Base-by-base conservation (phyloP, 2,329 filamentous ascomycete genomes). In the Hypoxylon sp. region DNA sequence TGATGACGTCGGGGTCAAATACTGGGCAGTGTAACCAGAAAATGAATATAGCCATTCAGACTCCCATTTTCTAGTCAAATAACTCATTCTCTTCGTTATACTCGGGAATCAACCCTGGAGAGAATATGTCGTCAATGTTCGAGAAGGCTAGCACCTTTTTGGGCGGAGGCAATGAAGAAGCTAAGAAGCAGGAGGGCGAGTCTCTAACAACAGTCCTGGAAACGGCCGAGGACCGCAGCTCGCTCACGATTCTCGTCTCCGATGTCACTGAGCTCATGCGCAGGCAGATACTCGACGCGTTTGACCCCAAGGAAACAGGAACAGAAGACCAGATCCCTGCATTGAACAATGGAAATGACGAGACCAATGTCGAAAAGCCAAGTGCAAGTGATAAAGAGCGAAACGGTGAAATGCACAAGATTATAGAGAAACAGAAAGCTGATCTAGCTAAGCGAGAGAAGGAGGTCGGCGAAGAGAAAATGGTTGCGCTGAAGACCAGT, bases 191-290 rank as follows among this genome's bases (percentile, higher is more conserved):
- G 30, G 68, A 73, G n/a, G 72, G 65, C 49, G 68, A 69, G 32
- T 74, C 72, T 39, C 54, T 74, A 30, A 72, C 65, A 8, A 71
- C 69, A 7, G 61, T 73, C 3, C 60, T 74, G 17, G 65, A 69
- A 47, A 71, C 68, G 8, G 61, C 41, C 15, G 71, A 73, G 43
- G 69, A 74, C n/a, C 71, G 72, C 15, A 57, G 63, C 10, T 55
- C 71, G 2, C 70, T 74, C 59, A 73, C 69, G 3, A 63, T 73
- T 46, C 63, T 73, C 47, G 51, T 74, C 30, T 71, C 62, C 46
- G 68, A 72, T 17, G 70, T 72, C 39, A 71, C 70, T 10, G 71
- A 73, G 49, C 54, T 69, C 28, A 72, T 74, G 71, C 69, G 72
- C 53, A 69, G 67, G 51, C 56, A 51, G 19, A 48, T 71, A 15